Percentiles rank a stretch among this genome's conserved stretches.
phyloP scores from a whole-genome alignment of 805 yeast species.

The Kodamaea laetipori region DNA sequence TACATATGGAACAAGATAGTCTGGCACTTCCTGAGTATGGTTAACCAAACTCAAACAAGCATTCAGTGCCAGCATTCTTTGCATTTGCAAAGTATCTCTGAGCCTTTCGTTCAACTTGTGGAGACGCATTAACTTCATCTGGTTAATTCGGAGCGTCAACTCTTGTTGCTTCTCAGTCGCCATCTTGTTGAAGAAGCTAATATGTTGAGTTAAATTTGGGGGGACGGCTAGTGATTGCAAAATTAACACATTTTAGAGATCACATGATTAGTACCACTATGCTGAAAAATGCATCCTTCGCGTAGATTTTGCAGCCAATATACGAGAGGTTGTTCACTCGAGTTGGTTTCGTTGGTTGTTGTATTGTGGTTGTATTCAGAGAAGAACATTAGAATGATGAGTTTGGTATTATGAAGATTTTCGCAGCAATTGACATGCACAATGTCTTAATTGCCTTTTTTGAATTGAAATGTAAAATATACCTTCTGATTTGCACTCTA shows the following conservation, averaged over 20 bases:
- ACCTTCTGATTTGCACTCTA: too few relatives aligned
- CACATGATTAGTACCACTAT: neutral
- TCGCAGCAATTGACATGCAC: too few relatives aligned
- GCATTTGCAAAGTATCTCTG: slow-evolving; percentile 51
- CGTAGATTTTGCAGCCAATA: too few relatives aligned
- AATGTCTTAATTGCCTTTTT: too few relatives aligned
- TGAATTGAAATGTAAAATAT: too few relatives aligned
- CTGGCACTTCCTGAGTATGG: slow-evolving; percentile 46
- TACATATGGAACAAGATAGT: slow-evolving; percentile 47
- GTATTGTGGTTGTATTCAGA: too few relatives aligned
- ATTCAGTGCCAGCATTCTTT: slow-evolving; percentile 40
- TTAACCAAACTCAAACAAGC: slow-evolving; percentile 38
- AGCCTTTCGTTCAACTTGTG: slow-evolving; percentile 45
- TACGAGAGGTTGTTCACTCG: too few relatives aligned
- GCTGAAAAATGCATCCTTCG: too few relatives aligned
- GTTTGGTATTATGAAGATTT: too few relatives aligned
- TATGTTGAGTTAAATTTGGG: neutral
- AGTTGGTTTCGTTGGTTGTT: too few relatives aligned
- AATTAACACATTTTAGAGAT: slow-evolving; percentile 5
- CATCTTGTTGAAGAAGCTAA: too few relatives aligned
- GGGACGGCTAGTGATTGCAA: slow-evolving; percentile 6
- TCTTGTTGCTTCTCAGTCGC: slow-evolving; percentile 10
- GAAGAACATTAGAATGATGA: too few relatives aligned
- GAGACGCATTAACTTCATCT: slow-evolving; percentile 49
- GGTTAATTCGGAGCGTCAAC: slow-evolving; percentile 42